Conservation (phyloP, 768 basidiomycete genomes). For the Macrolepiota dolichaula region DNA sequence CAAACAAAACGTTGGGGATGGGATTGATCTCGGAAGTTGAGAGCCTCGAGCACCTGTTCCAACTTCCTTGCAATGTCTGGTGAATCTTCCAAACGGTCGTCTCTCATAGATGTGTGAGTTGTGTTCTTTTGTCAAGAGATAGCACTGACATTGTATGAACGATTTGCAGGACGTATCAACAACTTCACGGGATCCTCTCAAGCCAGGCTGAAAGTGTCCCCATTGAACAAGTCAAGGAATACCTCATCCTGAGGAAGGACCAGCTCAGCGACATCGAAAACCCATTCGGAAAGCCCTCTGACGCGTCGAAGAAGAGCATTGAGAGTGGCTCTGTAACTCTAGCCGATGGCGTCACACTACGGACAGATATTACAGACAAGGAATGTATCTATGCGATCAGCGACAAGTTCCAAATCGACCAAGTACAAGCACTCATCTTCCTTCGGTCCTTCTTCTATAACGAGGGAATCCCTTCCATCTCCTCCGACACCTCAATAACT, state of each 20-base stretch:
- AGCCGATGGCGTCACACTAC: constrained; percentile 58
- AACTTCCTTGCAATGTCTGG: constrained; percentile 11
- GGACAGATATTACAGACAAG: constrained; percentile 68
- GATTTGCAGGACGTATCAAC: constrained; percentile 53
- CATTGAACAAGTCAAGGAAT: constrained; percentile 55
- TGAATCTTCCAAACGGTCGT: constrained; percentile 13
- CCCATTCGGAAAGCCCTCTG: constrained; percentile 62
- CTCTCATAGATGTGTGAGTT: constrained; percentile 17
- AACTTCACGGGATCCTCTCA: constrained; percentile 49
- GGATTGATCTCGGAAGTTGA: neutral
- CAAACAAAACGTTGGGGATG: neutral
- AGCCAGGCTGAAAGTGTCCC: constrained; percentile 58
- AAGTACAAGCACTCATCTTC: constrained; percentile 73
- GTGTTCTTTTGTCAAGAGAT: neutral
- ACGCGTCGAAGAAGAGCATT: constrained; percentile 62
- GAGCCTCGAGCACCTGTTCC: neutral
- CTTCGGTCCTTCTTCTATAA: constrained; percentile 78
- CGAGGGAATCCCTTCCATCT: constrained; percentile 48
- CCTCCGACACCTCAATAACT: constrained; percentile 35
- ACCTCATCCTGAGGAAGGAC: constrained; percentile 52
- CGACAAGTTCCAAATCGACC: constrained; percentile 69
- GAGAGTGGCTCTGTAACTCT: constrained; percentile 67
- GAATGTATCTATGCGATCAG: constrained; percentile 72
- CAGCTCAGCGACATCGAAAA: constrained; percentile 55
- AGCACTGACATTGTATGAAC: too few relatives aligned